These are phyloP conservation scores for Macrolepiota dolichaula DNA, from an alignment of 768 basidiomycete genomes.

Conservation along the genomic window DNA sequence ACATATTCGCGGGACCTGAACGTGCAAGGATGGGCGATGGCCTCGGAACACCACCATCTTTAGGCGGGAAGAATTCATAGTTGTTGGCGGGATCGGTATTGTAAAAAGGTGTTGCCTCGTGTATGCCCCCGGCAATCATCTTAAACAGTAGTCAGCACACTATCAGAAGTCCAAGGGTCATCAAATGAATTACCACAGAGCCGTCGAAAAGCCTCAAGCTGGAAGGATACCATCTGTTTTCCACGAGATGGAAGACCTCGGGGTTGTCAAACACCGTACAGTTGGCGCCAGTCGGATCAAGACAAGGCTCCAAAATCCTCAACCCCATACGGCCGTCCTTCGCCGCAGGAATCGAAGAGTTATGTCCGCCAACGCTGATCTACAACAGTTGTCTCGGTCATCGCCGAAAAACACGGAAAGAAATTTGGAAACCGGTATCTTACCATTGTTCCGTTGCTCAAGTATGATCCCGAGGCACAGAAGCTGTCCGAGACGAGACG, in stretches of 20 bases:
- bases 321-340: constrained; percentile 33
- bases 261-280: constrained; percentile 36
- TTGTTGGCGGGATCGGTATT: constrained; percentile 54
- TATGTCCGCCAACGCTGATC: constrained; percentile 29
- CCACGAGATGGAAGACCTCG: constrained; percentile 27
- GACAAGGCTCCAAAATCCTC: constrained; percentile 36
- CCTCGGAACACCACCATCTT: constrained; percentile 32
- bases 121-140: constrained; percentile 27
- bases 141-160: neutral
- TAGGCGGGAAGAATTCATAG: constrained; percentile 37
- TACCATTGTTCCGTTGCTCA: constrained; percentile 40
- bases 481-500: constrained; percentile 34
- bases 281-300: constrained; percentile 22
- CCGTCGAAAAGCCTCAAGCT: constrained; percentile 31
- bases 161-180: neutral
- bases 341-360: constrained; percentile 23
- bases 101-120: constrained; percentile 47
- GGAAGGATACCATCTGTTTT: constrained; percentile 39
- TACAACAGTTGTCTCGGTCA: neutral
- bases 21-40: constrained; percentile 24
- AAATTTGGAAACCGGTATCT: neutral
- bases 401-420: too few relatives aligned
- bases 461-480: constrained; percentile 38
- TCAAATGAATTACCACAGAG: constrained; percentile 24
- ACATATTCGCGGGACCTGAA: constrained; percentile 24